phyloP scores from a whole-genome alignment of 2,329 filamentous ascomycete genomes.

The Hysterium pulicare region DNA sequence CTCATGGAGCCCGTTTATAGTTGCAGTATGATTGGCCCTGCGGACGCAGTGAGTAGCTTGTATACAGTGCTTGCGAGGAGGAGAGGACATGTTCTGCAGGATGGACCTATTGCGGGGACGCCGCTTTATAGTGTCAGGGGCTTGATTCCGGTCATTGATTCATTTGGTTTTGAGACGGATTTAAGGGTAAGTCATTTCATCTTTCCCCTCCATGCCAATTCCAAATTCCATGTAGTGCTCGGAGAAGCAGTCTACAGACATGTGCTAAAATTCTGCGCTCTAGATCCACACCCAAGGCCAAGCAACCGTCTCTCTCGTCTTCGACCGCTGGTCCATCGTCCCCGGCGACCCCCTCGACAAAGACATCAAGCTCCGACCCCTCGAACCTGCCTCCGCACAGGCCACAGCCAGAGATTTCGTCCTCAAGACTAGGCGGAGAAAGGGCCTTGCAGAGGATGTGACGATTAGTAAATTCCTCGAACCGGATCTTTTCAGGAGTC shows the following conservation, averaged over 20 bases:
- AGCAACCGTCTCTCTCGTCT: constrained; percentile 85
- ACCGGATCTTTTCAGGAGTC: constrained; percentile 82
- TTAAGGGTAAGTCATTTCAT: constrained; percentile 54
- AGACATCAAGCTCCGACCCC: constrained; percentile 73
- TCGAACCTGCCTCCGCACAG: constrained; percentile 85
- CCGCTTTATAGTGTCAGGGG: constrained; percentile 90
- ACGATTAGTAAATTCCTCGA: constrained; percentile 95
- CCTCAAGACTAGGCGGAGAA: constrained; percentile 87
- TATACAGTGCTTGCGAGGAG: constrained; percentile 90
- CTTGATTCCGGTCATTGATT: constrained; percentile 92
- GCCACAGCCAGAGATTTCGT: constrained; percentile 94
- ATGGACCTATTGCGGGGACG: constrained; percentile 89
- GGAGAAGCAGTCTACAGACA: not conserved
- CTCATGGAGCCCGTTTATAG: constrained; percentile 96
- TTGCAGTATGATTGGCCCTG: constrained; percentile 87
- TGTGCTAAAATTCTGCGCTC: not conserved
- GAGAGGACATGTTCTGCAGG: constrained; percentile 88
- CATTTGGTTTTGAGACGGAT: constrained; percentile 97
- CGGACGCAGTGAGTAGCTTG: constrained; percentile 80
- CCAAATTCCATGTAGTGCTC: not conserved
- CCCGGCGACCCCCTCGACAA: constrained; percentile 92
- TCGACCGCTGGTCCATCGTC: constrained; percentile 94
- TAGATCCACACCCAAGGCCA: constrained; percentile 88
- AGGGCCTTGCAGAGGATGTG: constrained; percentile 93
- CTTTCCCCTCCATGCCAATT: not conserved